Evolutionary conservation across 306 rosid genomes (phyloP).

Genomic region (Abrus precatorius): DNA sequence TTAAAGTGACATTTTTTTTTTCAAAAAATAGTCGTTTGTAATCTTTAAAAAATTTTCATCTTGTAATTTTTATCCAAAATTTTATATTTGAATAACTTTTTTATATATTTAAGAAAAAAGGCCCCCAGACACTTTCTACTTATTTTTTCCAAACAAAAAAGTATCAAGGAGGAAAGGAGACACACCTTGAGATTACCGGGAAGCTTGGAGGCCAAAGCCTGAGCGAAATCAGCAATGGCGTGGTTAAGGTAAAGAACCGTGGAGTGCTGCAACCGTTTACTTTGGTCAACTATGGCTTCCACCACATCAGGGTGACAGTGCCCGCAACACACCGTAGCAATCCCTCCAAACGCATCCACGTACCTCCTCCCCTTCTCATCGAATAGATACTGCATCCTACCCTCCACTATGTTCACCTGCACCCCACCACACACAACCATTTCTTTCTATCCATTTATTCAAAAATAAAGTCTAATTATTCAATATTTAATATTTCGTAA

Average conservation of each 20-base stretch:
- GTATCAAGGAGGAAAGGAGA: neutral
- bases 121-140: too few species aligned
- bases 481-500: too few species aligned
- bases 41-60: too few species aligned
- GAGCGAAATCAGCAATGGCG: slow-evolving; percentile 76
- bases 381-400: slow-evolving; percentile 81
- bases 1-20: too few species aligned
- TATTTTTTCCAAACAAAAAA: too few species aligned
- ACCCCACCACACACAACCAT: neutral
- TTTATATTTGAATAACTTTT: too few species aligned
- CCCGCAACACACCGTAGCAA: slow-evolving; percentile 91
- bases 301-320: slow-evolving; percentile 93
- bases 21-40: too few species aligned
- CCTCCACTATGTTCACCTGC: slow-evolving; percentile 81
- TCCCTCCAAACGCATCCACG: slow-evolving; percentile 86
- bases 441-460: neutral
- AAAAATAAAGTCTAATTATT: too few species aligned
- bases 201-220: slow-evolving; percentile 80
- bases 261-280: slow-evolving; percentile 79
- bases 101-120: too few species aligned
- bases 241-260: slow-evolving; percentile 82
- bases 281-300: slow-evolving; percentile 72
- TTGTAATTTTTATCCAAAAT: too few species aligned
- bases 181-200: slow-evolving; percentile 80
- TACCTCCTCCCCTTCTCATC: slow-evolving; percentile 81